These are phyloP conservation scores for Cyclocybe cylindracea DNA, from an alignment of 768 basidiomycete species.

Conservation along the genomic window DNA sequence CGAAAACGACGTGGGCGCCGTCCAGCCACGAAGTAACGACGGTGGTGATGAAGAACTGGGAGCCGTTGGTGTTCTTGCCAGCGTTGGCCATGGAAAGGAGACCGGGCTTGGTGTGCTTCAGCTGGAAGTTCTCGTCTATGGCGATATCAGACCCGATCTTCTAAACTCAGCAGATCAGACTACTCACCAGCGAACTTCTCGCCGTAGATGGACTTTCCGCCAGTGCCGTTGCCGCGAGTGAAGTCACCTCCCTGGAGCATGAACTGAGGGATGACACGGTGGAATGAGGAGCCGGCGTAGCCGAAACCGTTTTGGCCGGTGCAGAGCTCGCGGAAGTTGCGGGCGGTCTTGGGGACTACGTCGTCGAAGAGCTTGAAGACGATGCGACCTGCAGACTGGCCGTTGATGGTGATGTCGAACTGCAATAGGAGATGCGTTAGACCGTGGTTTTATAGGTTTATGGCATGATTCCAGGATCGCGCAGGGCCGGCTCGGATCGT, in stretches of 20 bases:
- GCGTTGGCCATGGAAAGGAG: slow-evolving; percentile 83
- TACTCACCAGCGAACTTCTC: slow-evolving; percentile 60
- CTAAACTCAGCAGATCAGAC: not conserved
- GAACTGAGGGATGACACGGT: slow-evolving; percentile 82
- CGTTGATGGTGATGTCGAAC: slow-evolving; percentile 67
- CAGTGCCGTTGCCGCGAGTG: slow-evolving; percentile 67
- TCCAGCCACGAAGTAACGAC: slow-evolving; percentile 74
- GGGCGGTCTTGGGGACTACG: slow-evolving; percentile 71
- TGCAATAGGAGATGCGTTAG: slow-evolving; percentile 23
- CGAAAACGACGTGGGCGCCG: slow-evolving; percentile 71
- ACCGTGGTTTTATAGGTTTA: slow-evolving; percentile 1
- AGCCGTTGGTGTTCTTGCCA: slow-evolving; percentile 85
- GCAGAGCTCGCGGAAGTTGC: slow-evolving; percentile 88
- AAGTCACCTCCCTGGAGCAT: slow-evolving; percentile 96
- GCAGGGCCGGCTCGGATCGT: not conserved
- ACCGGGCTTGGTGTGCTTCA: slow-evolving; percentile 72
- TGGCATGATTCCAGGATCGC: not conserved
- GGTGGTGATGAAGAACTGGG: slow-evolving; percentile 91
- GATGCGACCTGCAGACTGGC: slow-evolving; percentile 52
- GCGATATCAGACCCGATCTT: not conserved
- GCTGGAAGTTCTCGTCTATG: slow-evolving; percentile 82
- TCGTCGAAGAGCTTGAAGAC: slow-evolving; percentile 87
- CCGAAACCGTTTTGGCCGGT: slow-evolving; percentile 77
- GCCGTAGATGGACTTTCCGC: slow-evolving; percentile 82
- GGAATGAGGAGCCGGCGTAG: slow-evolving; percentile 72